Evolutionary conservation across 345 rosid species (phyloP).

Genomic region (Dipteronia sinensis): DNA sequence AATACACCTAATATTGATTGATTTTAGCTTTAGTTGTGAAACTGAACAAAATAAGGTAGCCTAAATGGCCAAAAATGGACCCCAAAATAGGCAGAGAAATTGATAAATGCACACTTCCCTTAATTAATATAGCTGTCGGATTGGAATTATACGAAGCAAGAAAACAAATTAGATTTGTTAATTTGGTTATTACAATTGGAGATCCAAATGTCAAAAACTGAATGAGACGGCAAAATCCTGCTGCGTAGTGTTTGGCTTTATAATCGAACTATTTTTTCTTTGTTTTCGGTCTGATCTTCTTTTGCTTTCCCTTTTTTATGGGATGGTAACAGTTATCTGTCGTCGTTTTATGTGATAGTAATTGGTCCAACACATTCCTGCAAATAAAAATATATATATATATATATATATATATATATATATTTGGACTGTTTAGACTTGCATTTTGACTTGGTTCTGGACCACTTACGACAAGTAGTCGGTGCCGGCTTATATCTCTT

Average conservation of each 20-base stretch:
- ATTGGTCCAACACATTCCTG: too few species aligned
- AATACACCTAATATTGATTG: background rate
- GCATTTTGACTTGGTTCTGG: background rate
- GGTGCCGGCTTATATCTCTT: conserved; percentile 17
- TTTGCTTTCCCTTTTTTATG: too few species aligned
- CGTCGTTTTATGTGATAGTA: conserved; percentile 16
- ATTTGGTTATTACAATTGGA: background rate
- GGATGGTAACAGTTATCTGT: too few species aligned
- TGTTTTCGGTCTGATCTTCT: background rate
- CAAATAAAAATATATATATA: background rate
- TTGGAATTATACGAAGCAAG: background rate
- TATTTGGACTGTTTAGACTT: background rate
- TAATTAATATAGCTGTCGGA: background rate
- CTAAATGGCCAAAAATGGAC: background rate
- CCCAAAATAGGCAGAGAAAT: background rate
- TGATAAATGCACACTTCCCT: background rate
- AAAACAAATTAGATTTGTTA: background rate
- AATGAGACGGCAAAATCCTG: too few species aligned
- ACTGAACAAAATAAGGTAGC: background rate
- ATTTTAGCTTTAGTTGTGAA: background rate
- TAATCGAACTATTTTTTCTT: background rate
- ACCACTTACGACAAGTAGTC: background rate
- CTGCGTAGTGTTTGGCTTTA: too few species aligned
- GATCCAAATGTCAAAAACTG: too few species aligned
- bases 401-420: background rate